Percentiles rank a stretch among this genome's conserved stretches.
Conservation (phyloP, 2,329 filamentous ascomycete species). For the Colletotrichum viniferum region DNA sequence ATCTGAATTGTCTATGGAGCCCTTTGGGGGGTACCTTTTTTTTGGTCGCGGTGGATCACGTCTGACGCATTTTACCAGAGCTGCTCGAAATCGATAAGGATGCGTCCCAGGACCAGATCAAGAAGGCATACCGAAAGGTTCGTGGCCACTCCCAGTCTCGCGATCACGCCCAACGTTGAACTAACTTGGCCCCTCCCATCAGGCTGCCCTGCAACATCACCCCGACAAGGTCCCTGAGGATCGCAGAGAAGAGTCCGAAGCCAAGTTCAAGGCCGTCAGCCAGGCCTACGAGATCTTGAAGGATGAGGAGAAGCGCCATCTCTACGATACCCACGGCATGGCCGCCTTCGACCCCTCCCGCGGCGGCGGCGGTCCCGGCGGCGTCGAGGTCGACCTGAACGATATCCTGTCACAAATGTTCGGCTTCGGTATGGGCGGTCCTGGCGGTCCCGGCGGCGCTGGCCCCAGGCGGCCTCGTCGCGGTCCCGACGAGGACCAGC, state of each 20-base stretch:
- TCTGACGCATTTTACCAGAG: slow-evolving; percentile 54
- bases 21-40: slow-evolving; percentile 3
- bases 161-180: background rate
- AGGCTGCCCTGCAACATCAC: slow-evolving; percentile 88
- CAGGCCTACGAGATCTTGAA: slow-evolving; percentile 97
- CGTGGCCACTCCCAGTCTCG: background rate
- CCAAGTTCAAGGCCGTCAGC: slow-evolving; percentile 90
- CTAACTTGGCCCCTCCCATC: slow-evolving; percentile 15
- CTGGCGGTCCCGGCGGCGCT: slow-evolving; percentile 50
- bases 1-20: slow-evolving; percentile 8
- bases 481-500: slow-evolving; percentile 84
- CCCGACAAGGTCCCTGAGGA: slow-evolving; percentile 94
- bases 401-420: slow-evolving; percentile 96
- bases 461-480: slow-evolving; percentile 68
- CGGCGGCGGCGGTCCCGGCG: slow-evolving; percentile 63
- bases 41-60: slow-evolving; percentile 17
- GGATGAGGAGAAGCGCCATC: slow-evolving; percentile 89
- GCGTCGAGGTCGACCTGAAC: slow-evolving; percentile 81
- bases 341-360: slow-evolving; percentile 84
- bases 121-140: slow-evolving; percentile 96
- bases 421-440: slow-evolving; percentile 66
- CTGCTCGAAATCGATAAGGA: slow-evolving; percentile 76
- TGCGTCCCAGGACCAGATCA: slow-evolving; percentile 81
- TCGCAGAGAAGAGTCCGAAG: slow-evolving; percentile 82
- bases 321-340: slow-evolving; percentile 97